These are phyloP conservation scores for Chionographis japonica DNA, from an alignment of 106 monocot species.

Conservation along the genomic window DNA sequence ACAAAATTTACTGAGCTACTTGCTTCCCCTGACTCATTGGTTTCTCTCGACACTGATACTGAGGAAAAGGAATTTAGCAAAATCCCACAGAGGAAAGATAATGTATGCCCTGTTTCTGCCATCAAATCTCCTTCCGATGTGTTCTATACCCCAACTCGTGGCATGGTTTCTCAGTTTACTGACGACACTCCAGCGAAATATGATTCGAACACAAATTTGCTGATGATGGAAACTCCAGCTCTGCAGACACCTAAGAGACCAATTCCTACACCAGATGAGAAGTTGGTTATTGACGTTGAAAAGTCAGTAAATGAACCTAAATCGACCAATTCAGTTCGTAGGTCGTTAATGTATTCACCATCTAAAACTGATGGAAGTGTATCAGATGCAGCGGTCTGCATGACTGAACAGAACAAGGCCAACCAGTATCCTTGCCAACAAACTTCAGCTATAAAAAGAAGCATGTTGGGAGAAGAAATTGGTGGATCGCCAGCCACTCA, in stretches of 20 bases:
- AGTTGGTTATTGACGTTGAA: slow-evolving; percentile 14
- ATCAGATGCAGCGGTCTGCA: background rate
- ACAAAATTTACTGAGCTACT: slow-evolving; percentile 23
- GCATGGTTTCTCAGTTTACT: slow-evolving; percentile 1
- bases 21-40: background rate
- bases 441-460: slow-evolving; percentile 3
- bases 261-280: slow-evolving; percentile 26
- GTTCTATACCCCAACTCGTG: slow-evolving; percentile 10
- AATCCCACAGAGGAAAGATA: slow-evolving; percentile 10
- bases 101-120: background rate
- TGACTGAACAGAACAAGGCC: background rate
- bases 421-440: background rate
- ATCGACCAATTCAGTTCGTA: slow-evolving; percentile 34
- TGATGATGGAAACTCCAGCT: slow-evolving; percentile 38
- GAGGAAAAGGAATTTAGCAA: background rate
- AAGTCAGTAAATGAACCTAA: slow-evolving; percentile 15
- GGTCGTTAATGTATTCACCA: slow-evolving; percentile 37
- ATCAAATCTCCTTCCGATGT: slow-evolving; percentile 10
- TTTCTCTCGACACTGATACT: slow-evolving; percentile 1
- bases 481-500: background rate
- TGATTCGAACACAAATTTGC: background rate
- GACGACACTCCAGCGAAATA: slow-evolving; percentile 31
- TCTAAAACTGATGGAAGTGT: slow-evolving; percentile 16
- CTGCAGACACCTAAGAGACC: slow-evolving; percentile 50
- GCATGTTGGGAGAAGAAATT: slow-evolving; percentile 11